These are phyloP conservation scores for Theileria parva DNA, from an alignment of 169 alveolate species.

Conservation along the genomic window DNA sequence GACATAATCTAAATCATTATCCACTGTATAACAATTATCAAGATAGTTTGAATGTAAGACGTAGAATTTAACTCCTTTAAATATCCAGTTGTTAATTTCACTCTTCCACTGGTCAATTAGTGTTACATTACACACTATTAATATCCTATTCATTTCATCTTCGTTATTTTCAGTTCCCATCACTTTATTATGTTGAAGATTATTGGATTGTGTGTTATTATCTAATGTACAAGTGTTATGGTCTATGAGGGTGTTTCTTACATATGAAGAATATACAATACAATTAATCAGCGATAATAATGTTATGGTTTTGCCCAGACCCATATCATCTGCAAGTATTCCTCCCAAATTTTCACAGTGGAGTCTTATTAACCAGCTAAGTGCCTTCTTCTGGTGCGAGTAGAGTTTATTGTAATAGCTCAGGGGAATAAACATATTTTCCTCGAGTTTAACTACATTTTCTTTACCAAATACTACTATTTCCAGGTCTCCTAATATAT, in stretches of 20 bases:
- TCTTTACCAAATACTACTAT: not conserved
- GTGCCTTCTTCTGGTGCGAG: conserved; percentile 47
- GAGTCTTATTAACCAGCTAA: conserved; percentile 58
- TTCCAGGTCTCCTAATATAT: not conserved
- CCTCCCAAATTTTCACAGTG: conserved; percentile 54
- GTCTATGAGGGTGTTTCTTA: not conserved
- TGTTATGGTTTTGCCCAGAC: conserved; percentile 75
- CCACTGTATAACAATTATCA: conserved; percentile 10
- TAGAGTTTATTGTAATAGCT: conserved; percentile 34
- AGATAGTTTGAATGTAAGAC: conserved; percentile 37
- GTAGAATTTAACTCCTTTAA: conserved; percentile 23
- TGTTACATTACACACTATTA: conserved; percentile 74
- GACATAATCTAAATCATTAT: conserved; percentile 1
- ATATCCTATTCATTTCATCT: conserved; percentile 25
- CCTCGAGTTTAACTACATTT: conserved; percentile 24
- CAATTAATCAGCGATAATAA: conserved; percentile 42
- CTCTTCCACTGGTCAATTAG: conserved; percentile 73
- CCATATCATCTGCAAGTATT: conserved; percentile 87
- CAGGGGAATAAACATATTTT: conserved; percentile 26
- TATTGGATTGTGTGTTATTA: not conserved
- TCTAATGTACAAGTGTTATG: not conserved
- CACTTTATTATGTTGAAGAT: not conserved
- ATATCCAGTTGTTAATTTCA: conserved; percentile 66
- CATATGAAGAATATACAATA: conserved; percentile 29
- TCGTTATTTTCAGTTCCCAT: not conserved